Base-by-base conservation (phyloP, 257 asterid genomes). In the Ilex asprella region DNA sequence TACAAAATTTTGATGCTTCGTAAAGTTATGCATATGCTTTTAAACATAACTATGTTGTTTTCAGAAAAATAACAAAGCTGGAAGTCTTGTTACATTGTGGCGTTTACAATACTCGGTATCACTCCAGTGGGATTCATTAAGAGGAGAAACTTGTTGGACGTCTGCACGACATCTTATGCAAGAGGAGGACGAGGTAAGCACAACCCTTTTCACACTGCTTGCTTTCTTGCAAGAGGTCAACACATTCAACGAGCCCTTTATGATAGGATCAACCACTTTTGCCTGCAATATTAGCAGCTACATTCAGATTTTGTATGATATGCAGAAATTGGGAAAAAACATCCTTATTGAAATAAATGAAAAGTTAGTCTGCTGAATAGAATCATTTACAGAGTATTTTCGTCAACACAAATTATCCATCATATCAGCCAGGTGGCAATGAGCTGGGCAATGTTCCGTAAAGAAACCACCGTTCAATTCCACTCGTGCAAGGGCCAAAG, bases 81-180 rank as follows among this genome's bases (percentile, higher is more conserved):
- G 46, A 63, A 16, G 51, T 12, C 39, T 55, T 29, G 12, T 63
- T 84, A 89, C 97, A 61, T 87, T 93, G 86, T 89, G 31, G 56
- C 12, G 63, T 74, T 75, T 65, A 63, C 99, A 93, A 39, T 93
- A 93, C 12, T 87, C 83, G 2, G 76, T 81, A 70, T 93, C 92
- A 4, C 82, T 83, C 99, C 97, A 89, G n/a, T 89, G 97, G 21
- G 95, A 83, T 71, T 93, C 96, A 59, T 93, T 89, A 52, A 89
- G 91, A 30, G 95, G 88, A 16, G 91, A 89, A 31, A 59, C 68
- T 68, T 76, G 57, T 27, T 68, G 78, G 10, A 65, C 90, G 32
- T 89, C 95, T 32, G 82, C 77, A 53, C 94, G 78, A 64, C 89
- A 93, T 77, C 97, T 70, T 44, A 89, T 79, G 39, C 95, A 66